These are phyloP conservation scores for Tricholoma terreum DNA, from an alignment of 768 basidiomycete species.

Conservation along the genomic window DNA sequence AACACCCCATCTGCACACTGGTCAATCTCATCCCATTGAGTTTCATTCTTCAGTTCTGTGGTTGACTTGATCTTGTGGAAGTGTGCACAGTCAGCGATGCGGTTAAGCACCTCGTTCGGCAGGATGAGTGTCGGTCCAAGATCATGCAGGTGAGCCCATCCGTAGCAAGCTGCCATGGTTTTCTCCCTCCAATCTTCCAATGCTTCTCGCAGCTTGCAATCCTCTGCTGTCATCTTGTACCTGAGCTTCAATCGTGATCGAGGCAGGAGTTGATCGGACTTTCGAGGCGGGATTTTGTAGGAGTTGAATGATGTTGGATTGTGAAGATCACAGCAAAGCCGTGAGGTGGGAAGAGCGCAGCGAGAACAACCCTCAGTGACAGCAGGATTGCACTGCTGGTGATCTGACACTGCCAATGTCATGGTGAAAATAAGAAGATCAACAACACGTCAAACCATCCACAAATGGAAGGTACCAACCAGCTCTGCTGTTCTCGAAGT, in stretches of 20 bases:
- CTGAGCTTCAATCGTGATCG: background rate
- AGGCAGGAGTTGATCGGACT: too few relatives aligned
- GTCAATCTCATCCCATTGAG: slow-evolving; percentile 2
- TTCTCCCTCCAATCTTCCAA: background rate
- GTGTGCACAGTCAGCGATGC: background rate
- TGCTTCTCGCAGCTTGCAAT: background rate
- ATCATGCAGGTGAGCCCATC: background rate
- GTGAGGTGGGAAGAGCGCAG: background rate
- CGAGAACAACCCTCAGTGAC: background rate
- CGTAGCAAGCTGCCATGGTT: background rate
- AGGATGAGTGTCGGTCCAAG: background rate
- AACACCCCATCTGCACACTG: background rate
- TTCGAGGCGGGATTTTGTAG: background rate
- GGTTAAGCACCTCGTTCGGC: background rate
- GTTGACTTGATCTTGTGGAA: background rate
- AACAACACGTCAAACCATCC: background rate
- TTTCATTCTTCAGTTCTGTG: background rate
- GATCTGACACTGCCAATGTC: background rate
- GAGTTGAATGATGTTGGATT: background rate
- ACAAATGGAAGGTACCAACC: background rate
- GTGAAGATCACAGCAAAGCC: background rate
- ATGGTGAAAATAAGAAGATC: too few relatives aligned
- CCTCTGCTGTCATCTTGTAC: background rate
- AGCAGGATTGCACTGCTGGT: background rate
- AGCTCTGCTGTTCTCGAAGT: background rate